Base-by-base conservation (phyloP, 495 filamentous ascomycete genomes). In the Aspergillus nidulans region DNA sequence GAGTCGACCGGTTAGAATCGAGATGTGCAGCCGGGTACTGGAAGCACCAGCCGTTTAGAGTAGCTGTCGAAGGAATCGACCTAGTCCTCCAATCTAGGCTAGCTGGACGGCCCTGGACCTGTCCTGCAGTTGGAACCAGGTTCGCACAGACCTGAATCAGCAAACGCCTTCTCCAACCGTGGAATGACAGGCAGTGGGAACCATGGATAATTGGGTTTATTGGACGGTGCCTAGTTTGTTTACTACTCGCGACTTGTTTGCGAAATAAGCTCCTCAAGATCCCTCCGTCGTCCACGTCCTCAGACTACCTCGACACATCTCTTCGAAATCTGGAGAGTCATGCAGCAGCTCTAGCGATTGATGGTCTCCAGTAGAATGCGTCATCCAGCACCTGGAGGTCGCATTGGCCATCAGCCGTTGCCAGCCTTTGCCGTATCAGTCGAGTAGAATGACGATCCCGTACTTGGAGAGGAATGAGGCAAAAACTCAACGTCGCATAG, bases 101-200 rank as follows among this genome's bases (percentile, higher is more conserved):
- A 34, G 30, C 30, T 6, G 30, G 30, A 34, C 10, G 4, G 30
- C 15, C 30, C 30, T 34, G 28, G 30, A 36, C 47, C 47, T 49
- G 20, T 48, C 45, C 47, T 60, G 58, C 58, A 60, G 21, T 49
- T 36, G 16, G 45, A 46, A 24, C 53, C 49, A 49, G 58, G 58
- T 53, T 51, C 45, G 58, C 58, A 57, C 58, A 57, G 58, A 61
- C 53, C 53, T 23, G 9, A 25, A 39, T 4, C 45, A 56, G 45
- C 53, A 56, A 56, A 56, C 53, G 53, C 45, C 39, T 44, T 44
- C 25, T 2, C 23, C 18, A 46, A 38, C 51, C 41, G 40, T 49
- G 53, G 44, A 55, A 48, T 55, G 44, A 49, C 36, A 46, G 43
- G 43, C 43, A 21, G 34, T 36, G 32, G 30, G 30, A 48, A 52